Evolutionary conservation across 441 rosid species (phyloP).

Genomic region (Adansonia madagascariensis): DNA sequence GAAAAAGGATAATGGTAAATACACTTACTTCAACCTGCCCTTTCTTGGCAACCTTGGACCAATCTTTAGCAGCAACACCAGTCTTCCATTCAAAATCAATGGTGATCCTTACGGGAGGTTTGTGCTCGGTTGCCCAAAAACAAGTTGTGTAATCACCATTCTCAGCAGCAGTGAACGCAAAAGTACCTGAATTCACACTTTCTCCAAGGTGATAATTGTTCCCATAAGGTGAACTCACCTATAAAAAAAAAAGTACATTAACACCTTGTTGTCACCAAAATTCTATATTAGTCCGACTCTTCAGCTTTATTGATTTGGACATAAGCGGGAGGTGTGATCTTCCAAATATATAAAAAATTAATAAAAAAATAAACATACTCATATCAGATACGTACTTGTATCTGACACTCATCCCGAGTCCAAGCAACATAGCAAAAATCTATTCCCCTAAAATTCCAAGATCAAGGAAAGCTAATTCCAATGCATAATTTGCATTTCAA

Average conservation of each 20-base stretch:
- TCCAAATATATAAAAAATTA: no score
- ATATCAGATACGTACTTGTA: no score
- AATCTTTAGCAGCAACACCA: slow-evolving; percentile 79
- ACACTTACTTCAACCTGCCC: slow-evolving; percentile 66
- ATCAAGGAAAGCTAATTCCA: no score
- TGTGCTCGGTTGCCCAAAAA: slow-evolving; percentile 53
- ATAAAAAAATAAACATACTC: no score
- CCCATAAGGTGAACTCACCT: slow-evolving; percentile 81
- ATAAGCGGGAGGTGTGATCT: no score
- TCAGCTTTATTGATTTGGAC: no score
- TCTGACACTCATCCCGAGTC: no score
- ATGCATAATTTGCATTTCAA: no score
- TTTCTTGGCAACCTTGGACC: slow-evolving; percentile 74
- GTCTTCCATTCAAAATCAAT: slow-evolving; percentile 85
- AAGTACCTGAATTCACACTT: slow-evolving; percentile 61
- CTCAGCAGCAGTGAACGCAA: slow-evolving; percentile 72
- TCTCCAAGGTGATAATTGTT: slow-evolving; percentile 56
- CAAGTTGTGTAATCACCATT: slow-evolving; percentile 68
- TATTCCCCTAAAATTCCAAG: no score
- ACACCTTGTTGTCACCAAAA: slow-evolving; percentile 11
- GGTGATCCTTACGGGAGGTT: slow-evolving; percentile 37
- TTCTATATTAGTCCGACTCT: background rate
- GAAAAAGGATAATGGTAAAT: background rate
- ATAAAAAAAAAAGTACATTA: slow-evolving; percentile 5
- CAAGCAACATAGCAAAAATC: no score